Percentiles rank a stretch among this genome's conserved stretches.
Evolutionary conservation across 164 flowering plant species (phyloP).

Genomic region (Hamamelis virginiana): DNA sequence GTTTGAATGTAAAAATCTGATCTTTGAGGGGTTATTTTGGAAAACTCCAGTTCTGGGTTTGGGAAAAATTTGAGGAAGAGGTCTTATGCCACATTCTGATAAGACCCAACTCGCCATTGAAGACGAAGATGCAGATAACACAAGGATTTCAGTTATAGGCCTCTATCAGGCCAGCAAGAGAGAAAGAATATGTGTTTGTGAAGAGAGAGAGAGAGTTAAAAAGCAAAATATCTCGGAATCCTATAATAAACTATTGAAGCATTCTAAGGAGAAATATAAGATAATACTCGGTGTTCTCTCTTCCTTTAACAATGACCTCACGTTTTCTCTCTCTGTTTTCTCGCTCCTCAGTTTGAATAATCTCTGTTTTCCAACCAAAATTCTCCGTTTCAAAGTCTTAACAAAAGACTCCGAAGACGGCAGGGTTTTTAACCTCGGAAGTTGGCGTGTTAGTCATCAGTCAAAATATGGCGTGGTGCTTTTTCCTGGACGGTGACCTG

Average conservation of each 20-base stretch:
- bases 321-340: neutral
- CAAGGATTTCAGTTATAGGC: neutral
- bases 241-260: too few relatives aligned
- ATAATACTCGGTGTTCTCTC: neutral
- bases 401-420: neutral
- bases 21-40: constrained; percentile 13
- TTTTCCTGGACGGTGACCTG: neutral
- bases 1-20: constrained; percentile 7
- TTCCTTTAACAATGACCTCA: neutral
- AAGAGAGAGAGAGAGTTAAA: too few relatives aligned
- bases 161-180: neutral
- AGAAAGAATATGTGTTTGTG: too few relatives aligned
- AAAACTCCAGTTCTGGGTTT: constrained; percentile 22
- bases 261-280: neutral
- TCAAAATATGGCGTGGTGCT: too few relatives aligned
- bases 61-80: constrained; percentile 25
- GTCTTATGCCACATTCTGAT: constrained; percentile 44
- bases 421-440: neutral
- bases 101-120: constrained; percentile 33
- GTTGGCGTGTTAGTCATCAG: neutral
- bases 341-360: too few relatives aligned
- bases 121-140: constrained; percentile 8
- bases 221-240: too few relatives aligned
- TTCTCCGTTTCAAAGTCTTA: neutral
- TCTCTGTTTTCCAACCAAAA: neutral